These are phyloP conservation scores for Irpex lacteus DNA, from an alignment of 1,284 basidiomycete genomes.

Conservation along the genomic window DNA sequence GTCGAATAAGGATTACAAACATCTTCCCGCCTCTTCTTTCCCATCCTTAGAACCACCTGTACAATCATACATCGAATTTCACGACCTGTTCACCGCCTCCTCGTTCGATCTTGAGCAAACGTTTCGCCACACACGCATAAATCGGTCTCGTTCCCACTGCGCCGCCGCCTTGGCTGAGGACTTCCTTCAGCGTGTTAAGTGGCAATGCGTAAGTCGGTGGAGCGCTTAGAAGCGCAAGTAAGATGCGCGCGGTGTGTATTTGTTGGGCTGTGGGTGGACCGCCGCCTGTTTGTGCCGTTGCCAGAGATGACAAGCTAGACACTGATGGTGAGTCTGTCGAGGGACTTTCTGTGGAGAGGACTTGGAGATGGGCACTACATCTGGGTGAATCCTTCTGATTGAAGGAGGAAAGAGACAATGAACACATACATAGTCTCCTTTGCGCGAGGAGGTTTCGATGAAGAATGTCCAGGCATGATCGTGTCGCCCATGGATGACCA, in stretches of 20 bases:
- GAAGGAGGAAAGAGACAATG: not conserved
- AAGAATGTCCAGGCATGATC: constrained; percentile 55
- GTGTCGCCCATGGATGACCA: constrained; percentile 65
- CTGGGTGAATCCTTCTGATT: constrained; percentile 10
- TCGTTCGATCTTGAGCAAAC: constrained; percentile 71
- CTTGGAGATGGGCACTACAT: constrained; percentile 53
- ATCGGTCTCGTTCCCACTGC: constrained; percentile 50
- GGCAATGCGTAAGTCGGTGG: constrained; percentile 55
- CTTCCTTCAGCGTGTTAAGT: constrained; percentile 59
- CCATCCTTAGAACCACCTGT: not conserved
- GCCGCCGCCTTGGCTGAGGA: constrained; percentile 39
- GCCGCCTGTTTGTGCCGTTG: constrained; percentile 23
- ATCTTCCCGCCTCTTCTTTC: not conserved
- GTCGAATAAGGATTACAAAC: not conserved
- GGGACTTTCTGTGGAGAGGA: constrained; percentile 31
- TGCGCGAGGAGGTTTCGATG: constrained; percentile 47
- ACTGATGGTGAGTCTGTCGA: constrained; percentile 41
- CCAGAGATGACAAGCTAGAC: constrained; percentile 42
- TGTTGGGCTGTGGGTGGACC: constrained; percentile 54
- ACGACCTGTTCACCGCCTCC: constrained; percentile 70
- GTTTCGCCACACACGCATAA: constrained; percentile 70
- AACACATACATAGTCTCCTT: constrained; percentile 63
- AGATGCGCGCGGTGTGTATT: constrained; percentile 63
- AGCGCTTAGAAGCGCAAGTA: constrained; percentile 51
- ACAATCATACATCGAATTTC: constrained; percentile 53